A percentile compares a stretch with the other conserved stretches of the same genome.
phyloP scores from a whole-genome alignment of 225 moss, liverwort and hornwort genomes.

The Neckera pumila region DNA sequence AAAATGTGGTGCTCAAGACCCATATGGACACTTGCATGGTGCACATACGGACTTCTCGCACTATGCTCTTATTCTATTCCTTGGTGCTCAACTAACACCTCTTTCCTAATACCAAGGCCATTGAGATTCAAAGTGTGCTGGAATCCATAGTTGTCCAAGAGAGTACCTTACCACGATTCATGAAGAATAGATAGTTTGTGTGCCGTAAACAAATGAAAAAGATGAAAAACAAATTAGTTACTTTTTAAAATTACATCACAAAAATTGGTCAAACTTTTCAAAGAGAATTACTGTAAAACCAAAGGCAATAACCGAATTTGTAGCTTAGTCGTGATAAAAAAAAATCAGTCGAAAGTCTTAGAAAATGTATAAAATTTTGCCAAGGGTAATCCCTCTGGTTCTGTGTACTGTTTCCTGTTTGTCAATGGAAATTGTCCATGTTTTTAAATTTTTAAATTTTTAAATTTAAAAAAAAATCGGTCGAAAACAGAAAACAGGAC shows the following conservation, averaged over 20 bases:
- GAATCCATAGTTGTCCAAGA: not conserved
- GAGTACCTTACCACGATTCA: accelerated
- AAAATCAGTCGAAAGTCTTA: too few relatives aligned
- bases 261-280: not conserved
- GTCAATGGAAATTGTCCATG: too few relatives aligned
- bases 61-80: not conserved
- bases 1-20: not conserved
- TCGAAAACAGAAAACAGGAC: not conserved
- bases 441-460: too few relatives aligned
- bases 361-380: too few relatives aligned
- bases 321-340: too few relatives aligned
- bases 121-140: accelerated
- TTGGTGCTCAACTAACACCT: not conserved
- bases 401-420: too few relatives aligned
- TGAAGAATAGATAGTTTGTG: accelerated
- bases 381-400: too few relatives aligned
- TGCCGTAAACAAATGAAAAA: not conserved
- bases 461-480: too few relatives aligned
- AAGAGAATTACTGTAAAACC: not conserved
- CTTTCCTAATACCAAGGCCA: not conserved
- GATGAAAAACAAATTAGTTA: not conserved
- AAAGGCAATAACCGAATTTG: not conserved
- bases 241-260: not conserved
- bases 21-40: not conserved
- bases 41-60: accelerated